phyloP scores from a whole-genome alignment of 805 yeast genomes.

The Cyberlindnera bimundalis region DNA sequence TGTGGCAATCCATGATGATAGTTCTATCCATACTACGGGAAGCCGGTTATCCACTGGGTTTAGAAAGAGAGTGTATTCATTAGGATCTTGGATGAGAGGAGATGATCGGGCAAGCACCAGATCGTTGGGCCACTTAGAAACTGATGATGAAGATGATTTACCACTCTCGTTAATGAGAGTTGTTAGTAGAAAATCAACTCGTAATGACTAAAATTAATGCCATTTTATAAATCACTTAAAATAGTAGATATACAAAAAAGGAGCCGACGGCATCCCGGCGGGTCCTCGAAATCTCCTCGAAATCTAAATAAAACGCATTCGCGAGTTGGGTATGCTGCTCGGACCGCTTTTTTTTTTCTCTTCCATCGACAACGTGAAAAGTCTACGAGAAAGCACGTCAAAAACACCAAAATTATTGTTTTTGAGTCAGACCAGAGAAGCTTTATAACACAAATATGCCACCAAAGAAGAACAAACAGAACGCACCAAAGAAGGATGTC shows the following conservation, averaged over 20 bases:
- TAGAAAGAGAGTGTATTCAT: slow-evolving; percentile 35
- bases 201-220: neutral
- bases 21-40: neutral
- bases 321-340: neutral
- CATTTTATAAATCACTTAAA: neutral
- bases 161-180: slow-evolving; percentile 39
- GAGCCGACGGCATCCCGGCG: too few species aligned
- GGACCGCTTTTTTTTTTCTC: neutral
- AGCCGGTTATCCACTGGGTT: slow-evolving; percentile 26
- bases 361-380: slow-evolving; percentile 1
- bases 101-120: slow-evolving; percentile 19
- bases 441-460: slow-evolving; percentile 58
- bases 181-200: slow-evolving; percentile 22
- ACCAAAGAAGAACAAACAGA: slow-evolving; percentile 67
- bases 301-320: slow-evolving; percentile 1
- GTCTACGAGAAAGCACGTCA: too few species aligned
- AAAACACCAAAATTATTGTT: too few species aligned
- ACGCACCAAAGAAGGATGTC: slow-evolving; percentile 46
- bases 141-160: slow-evolving; percentile 27
- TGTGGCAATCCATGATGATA: slow-evolving; percentile 9
- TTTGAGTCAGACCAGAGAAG: neutral
- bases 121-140: slow-evolving; percentile 26
- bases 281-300: too few species aligned
- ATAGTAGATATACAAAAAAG: too few species aligned
- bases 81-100: slow-evolving; percentile 31